Evolutionary conservation across 305 asterid genomes (phyloP).

Genomic region (Coffea humblotiana): DNA sequence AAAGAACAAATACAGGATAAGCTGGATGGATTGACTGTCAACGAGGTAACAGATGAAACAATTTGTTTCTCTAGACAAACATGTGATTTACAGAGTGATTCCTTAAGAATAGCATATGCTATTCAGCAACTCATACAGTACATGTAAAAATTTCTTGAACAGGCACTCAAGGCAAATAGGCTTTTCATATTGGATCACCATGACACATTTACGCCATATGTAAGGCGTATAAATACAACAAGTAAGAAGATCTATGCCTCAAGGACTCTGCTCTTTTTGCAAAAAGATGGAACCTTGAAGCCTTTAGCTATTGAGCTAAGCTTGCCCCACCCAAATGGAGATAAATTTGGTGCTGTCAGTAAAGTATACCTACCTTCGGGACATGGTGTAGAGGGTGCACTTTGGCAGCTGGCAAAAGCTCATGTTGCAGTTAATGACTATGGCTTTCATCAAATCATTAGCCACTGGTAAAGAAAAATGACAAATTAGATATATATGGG

Average conservation of each 20-base stretch:
- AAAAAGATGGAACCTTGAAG: constrained; percentile 61
- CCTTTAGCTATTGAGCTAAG: constrained; percentile 80
- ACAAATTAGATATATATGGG: neutral
- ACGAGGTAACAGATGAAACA: constrained; percentile 39
- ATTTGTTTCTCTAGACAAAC: neutral
- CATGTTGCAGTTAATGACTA: constrained; percentile 71
- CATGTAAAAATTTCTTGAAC: neutral
- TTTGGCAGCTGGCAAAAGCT: constrained; percentile 88
- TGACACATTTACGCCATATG: constrained; percentile 64
- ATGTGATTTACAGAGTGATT: neutral
- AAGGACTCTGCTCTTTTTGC: constrained; percentile 65
- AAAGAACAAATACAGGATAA: constrained; percentile 50
- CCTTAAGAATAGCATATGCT: neutral
- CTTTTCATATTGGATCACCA: constrained; percentile 75
- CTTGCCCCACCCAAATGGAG: constrained; percentile 66
- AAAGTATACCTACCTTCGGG: constrained; percentile 59
- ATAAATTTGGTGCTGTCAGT: constrained; percentile 56
- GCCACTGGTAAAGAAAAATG: constrained; percentile 61
- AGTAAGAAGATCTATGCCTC: constrained; percentile 66
- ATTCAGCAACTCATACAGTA: neutral
- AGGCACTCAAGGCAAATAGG: constrained; percentile 60
- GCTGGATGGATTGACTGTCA: constrained; percentile 57
- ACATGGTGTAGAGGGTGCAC: constrained; percentile 50
- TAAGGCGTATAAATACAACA: constrained; percentile 59
- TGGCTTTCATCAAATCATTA: constrained; percentile 67